Evolutionary conservation across 164 flowering plant species (phyloP), one percentile per base, ranked within the genome.

Genomic region (Vitis rupestris): DNA sequence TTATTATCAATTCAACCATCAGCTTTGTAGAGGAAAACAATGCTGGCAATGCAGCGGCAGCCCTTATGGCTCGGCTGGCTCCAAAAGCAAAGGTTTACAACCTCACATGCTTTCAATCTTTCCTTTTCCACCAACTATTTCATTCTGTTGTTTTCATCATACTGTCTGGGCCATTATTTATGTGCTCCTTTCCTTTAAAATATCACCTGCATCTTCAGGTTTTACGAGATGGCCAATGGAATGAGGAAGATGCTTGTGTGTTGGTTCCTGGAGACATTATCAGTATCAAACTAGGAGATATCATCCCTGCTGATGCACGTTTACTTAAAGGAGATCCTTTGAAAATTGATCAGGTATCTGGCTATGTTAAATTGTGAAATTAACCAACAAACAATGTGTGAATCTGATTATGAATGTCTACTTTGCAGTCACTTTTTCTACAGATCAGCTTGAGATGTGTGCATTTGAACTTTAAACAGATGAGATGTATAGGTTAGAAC

Each of bases 241-340:
- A 2, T 10, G 61, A 59, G 31, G 61, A 23, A 29, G 37, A 59
- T 59, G 61, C 44, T 59, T 59, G 15, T 23, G 54, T 66, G 6
- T 65, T 74, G 59, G 77, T 74, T n/a, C 77, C 77, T 11, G 77
- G 77, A 23, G 78, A 75, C 31, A 70, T 76, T 15, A 52, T 71
- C n/a, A 71, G 72, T 17, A 76, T 76, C 64, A 76, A 76, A 31
- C 44, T 31, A 31, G 44, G 7, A 6, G 5, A 31, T 31, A 4
- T 31, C 44, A 31, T 31, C 6, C 5, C 7, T 31, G 44, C 44
- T 2, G 44, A 31, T 31, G 44, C 44, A 31, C 8, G 44, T 6
- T 31, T 31, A 6, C 7, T 4, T 31, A 6, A 0, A 31, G 44
- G 44, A 31, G 44, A 31, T 23, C 44, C 7, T 31, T 31, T 31